These are phyloP conservation scores for carrot (Daucus carota) DNA, from an alignment of 129 eudicot genomes.

Conservation along the genomic window DNA sequence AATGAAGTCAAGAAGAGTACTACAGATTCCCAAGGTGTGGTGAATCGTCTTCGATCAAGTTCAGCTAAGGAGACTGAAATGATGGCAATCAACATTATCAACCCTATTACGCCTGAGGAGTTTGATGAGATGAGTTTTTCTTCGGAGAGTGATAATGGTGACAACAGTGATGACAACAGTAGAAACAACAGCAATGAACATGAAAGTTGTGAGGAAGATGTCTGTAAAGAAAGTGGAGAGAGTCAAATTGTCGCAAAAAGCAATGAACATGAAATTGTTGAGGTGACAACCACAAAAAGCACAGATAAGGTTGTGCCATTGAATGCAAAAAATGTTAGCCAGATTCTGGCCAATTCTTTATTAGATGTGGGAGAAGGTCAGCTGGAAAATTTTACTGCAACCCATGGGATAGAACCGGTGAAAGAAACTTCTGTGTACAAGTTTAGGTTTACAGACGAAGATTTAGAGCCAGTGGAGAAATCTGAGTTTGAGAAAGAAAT, in stretches of 20 bases:
- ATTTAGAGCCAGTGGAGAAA: neutral
- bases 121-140: constrained; percentile 5
- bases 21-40: neutral
- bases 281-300: neutral
- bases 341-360: constrained; percentile 1
- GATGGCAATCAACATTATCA: neutral
- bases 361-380: neutral
- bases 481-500: neutral
- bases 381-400: constrained; percentile 1
- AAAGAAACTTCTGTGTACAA: neutral
- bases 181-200: neutral
- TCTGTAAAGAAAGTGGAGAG: neutral
- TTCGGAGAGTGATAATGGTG: neutral
- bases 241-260: too few species aligned
- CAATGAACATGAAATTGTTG: too few species aligned
- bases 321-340: constrained; percentile 5
- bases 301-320: neutral
- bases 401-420: neutral
- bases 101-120: neutral
- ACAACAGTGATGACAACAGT: too few species aligned
- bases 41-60: neutral
- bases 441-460: neutral
- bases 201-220: neutral
- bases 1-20: neutral
- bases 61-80: neutral